These are phyloP conservation scores for Hypericum perforatum DNA, from an alignment of 345 rosid species.

Conservation along the genomic window DNA sequence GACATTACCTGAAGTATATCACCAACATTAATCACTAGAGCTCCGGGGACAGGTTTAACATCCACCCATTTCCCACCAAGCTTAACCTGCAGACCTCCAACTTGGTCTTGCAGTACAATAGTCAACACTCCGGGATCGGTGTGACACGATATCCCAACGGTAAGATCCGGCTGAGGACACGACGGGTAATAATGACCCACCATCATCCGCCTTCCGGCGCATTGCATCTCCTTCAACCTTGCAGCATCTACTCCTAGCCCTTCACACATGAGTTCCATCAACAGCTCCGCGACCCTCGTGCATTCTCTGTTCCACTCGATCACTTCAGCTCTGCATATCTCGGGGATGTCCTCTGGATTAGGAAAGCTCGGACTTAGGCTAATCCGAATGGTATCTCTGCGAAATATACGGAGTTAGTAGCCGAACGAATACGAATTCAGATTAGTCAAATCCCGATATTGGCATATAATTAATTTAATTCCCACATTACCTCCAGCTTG, in stretches of 20 bases:
- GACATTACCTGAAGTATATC: conserved; percentile 50
- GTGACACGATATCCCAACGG: conserved; percentile 34
- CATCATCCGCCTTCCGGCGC: conserved; percentile 29
- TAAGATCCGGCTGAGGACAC: conserved; percentile 51
- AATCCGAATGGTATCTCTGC: background rate
- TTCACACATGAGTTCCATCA: conserved; percentile 3
- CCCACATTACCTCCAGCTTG: background rate
- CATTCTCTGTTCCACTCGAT: background rate
- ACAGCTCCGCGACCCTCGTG: background rate
- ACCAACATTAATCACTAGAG: conserved; percentile 38
- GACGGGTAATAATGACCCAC: conserved; percentile 39
- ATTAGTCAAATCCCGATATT: too few species aligned
- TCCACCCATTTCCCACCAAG: conserved; percentile 51
- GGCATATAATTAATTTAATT: too few species aligned
- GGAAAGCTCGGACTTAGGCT: conserved; percentile 1
- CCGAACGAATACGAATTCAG: too few species aligned
- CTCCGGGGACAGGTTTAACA: conserved; percentile 38
- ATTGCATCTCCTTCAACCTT: conserved; percentile 30
- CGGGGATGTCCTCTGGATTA: background rate
- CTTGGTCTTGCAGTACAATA: conserved; percentile 33
- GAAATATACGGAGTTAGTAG: background rate
- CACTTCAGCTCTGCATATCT: background rate
- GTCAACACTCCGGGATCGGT: conserved; percentile 40
- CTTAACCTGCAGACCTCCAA: conserved; percentile 49
- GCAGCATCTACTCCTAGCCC: conserved; percentile 14